A percentile compares a stretch with the other conserved stretches of the same genome.
phyloP scores from a whole-genome alignment of 1,139 yeast species.

The Insectozyma bohioensis region DNA sequence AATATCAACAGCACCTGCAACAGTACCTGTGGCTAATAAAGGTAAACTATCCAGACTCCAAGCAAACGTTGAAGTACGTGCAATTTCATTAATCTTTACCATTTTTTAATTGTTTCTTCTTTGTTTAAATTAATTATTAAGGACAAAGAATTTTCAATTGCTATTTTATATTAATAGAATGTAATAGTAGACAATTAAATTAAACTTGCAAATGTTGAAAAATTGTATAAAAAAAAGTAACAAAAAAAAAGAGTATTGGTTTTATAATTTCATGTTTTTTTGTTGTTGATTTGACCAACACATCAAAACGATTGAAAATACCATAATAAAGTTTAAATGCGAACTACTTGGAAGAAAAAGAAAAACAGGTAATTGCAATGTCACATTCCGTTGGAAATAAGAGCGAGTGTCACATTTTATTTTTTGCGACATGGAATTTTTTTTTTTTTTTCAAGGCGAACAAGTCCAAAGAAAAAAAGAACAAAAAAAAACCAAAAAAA shows the following conservation, averaged over 20 bases:
- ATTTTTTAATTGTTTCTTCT: slow-evolving; percentile 28
- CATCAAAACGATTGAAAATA: slow-evolving; percentile 6
- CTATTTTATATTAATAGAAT: no score
- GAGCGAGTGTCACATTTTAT: no score
- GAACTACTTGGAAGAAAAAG: no score
- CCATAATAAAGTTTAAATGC: slow-evolving; percentile 1
- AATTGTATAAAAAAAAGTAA: slow-evolving; percentile 3
- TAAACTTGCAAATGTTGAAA: slow-evolving; percentile 1
- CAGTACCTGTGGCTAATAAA: slow-evolving; percentile 82
- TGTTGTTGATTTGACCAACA: slow-evolving; percentile 12
- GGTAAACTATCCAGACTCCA: slow-evolving; percentile 86
- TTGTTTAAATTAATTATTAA: neutral
- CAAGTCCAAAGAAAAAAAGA: no score
- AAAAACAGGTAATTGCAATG: no score
- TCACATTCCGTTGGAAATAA: no score
- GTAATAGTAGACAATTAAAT: no score
- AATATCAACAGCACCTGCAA: slow-evolving; percentile 92
- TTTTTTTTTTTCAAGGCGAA: no score
- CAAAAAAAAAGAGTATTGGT: neutral
- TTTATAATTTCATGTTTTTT: no score
- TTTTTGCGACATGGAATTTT: no score
- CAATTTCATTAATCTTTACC: slow-evolving; percentile 85
- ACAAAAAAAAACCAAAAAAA: no score
- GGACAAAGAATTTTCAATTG: no score
- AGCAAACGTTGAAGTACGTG: slow-evolving; percentile 88